phyloP scores from a whole-genome alignment of 2,329 filamentous ascomycete genomes.

The Colletotrichum nymphaeae region DNA sequence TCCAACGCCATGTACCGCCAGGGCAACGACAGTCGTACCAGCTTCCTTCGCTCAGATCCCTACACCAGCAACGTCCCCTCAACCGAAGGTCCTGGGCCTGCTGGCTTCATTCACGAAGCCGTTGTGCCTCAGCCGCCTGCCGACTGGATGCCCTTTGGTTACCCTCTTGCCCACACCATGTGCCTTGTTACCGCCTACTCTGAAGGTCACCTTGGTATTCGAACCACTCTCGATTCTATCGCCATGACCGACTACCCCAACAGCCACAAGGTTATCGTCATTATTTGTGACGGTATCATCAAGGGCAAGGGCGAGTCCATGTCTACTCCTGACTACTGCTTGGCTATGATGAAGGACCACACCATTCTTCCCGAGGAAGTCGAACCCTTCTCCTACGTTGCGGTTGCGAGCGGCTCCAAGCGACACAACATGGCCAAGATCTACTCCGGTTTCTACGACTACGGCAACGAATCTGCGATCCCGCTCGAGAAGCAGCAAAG shows the following conservation, averaged over 20 bases:
- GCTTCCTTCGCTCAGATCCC: slow-evolving; percentile 71
- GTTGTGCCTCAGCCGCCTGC: slow-evolving; percentile 96
- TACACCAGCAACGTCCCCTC: slow-evolving; percentile 65
- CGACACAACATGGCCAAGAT: slow-evolving; percentile 99
- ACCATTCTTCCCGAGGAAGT: slow-evolving; percentile 85
- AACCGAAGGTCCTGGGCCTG: slow-evolving; percentile 80
- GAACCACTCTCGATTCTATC: slow-evolving; percentile 94
- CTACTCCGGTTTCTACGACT: slow-evolving; percentile 98
- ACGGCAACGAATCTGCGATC: slow-evolving; percentile 83
- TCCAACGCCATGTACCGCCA: slow-evolving; percentile 79
- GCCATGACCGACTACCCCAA: slow-evolving; percentile 99
- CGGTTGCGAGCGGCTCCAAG: slow-evolving; percentile 94
- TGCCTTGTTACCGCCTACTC: slow-evolving; percentile 98
- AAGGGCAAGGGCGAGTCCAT: slow-evolving; percentile 91
- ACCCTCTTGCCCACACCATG: slow-evolving; percentile 91
- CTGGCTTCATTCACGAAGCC: slow-evolving; percentile 95
- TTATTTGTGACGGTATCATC: slow-evolving; percentile 97
- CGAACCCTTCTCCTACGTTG: slow-evolving; percentile 92
- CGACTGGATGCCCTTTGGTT: slow-evolving; percentile 98
- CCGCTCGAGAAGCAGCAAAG: slow-evolving; percentile 91
- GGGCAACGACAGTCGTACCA: slow-evolving; percentile 70
- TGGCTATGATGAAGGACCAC: slow-evolving; percentile 96
- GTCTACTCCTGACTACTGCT: slow-evolving; percentile 89
- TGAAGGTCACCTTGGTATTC: slow-evolving; percentile 91
- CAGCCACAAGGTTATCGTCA: slow-evolving; percentile 96